phyloP scores from a whole-genome alignment of 2,329 filamentous ascomycete species.

The Aspergillus luchuensis region DNA sequence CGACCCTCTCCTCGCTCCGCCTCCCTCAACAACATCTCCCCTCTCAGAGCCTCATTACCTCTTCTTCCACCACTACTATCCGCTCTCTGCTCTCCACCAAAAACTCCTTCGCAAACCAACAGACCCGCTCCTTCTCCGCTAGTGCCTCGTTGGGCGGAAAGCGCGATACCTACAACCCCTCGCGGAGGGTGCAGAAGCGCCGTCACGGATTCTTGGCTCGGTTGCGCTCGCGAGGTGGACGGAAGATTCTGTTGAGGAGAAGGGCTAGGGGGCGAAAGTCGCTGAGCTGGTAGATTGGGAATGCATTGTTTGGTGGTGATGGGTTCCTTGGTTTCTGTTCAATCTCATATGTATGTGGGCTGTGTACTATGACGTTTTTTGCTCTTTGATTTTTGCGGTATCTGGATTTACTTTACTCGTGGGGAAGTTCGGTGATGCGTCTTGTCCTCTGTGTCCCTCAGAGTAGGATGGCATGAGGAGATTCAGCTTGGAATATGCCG shows the following conservation, averaged over 20 bases:
- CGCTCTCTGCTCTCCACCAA: conserved; percentile 19
- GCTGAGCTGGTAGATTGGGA: conserved; percentile 53
- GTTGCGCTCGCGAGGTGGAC: conserved; percentile 55
- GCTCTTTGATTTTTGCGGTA: not conserved
- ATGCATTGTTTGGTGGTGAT: not conserved
- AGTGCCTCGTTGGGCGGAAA: conserved; percentile 45
- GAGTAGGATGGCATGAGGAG: too few relatives aligned
- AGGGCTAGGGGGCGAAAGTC: conserved; percentile 55
- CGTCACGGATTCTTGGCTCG: conserved; percentile 62
- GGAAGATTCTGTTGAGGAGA: conserved; percentile 57
- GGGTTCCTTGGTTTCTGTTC: not conserved
- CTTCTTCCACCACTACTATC: conserved; percentile 11
- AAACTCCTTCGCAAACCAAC: conserved; percentile 27
- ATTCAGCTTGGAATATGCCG: not conserved
- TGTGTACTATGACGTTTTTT: not conserved
- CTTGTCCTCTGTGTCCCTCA: not conserved
- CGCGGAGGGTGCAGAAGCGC: conserved; percentile 62
- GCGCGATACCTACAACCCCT: conserved; percentile 61
- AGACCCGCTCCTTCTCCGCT: conserved; percentile 46
- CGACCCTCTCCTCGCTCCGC: conserved; percentile 13
- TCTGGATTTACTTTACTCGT: not conserved
- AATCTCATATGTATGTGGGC: conserved; percentile 9
- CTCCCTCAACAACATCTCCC: conserved; percentile 8
- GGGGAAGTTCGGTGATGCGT: not conserved
- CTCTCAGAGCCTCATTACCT: conserved; percentile 9